Conservation (phyloP, 331 rosid genomes). For the Telfairia occidentalis region DNA sequence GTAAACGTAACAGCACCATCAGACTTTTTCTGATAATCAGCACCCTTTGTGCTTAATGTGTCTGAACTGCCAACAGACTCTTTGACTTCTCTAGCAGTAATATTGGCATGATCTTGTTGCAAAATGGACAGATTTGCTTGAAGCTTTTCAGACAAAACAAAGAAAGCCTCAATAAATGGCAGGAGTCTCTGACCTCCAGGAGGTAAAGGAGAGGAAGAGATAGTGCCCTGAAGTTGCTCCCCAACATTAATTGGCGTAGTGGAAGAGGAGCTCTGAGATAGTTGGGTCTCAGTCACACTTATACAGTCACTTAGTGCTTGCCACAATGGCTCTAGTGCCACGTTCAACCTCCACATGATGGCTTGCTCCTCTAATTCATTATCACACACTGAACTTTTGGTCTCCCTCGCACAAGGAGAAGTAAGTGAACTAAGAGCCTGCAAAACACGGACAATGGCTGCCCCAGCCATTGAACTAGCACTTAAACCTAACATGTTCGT, state of each 20-base stretch:
- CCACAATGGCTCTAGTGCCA: slow-evolving; percentile 91
- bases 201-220: slow-evolving; percentile 90
- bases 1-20: slow-evolving; percentile 77
- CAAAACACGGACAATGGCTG: slow-evolving; percentile 85
- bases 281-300: slow-evolving; percentile 76
- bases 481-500: slow-evolving; percentile 93
- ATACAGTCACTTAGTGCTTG: slow-evolving; percentile 89
- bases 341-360: slow-evolving; percentile 72
- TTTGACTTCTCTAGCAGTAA: slow-evolving; percentile 86
- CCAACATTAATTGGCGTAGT: slow-evolving; percentile 42
- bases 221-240: slow-evolving; percentile 68
- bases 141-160: slow-evolving; percentile 88
- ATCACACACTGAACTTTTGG: slow-evolving; percentile 32
- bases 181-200: slow-evolving; percentile 94
- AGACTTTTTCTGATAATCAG: slow-evolving; percentile 54
- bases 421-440: slow-evolving; percentile 80
- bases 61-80: slow-evolving; percentile 65
- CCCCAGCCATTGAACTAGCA: slow-evolving; percentile 97
- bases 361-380: slow-evolving; percentile 67
- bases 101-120: slow-evolving; percentile 54
- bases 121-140: slow-evolving; percentile 60
- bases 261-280: slow-evolving; percentile 62
- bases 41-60: slow-evolving; percentile 26
- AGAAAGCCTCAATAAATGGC: slow-evolving; percentile 94
- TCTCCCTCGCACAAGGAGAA: slow-evolving; percentile 32